Evolutionary conservation across 257 asterid genomes (phyloP), one percentile per base, ranked within the genome.

Genomic region (Salvia splendens): DNA sequence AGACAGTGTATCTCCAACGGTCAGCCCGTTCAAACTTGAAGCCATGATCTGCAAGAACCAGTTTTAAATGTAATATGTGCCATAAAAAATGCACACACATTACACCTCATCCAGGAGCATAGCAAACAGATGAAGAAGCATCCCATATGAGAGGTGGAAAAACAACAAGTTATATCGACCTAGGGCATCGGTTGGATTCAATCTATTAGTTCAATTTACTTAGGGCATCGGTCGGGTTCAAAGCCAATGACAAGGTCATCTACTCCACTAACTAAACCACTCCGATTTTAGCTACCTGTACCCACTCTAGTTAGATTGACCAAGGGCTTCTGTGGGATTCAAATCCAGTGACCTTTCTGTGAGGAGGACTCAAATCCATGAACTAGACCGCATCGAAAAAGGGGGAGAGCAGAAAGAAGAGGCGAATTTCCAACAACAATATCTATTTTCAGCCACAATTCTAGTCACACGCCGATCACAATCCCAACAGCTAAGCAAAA

Each of bases 11-110:
- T 94, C 98, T 62, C 89, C 97, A 53, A 94, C 96, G 6, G 96
- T 85, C 66, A 94, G 76, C 67, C 99, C 96, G 63, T 94, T 94
- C 87, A 94, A 82, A 76, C 99, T 94, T 58, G 97, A 91, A 12
- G 99, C 97, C 99, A 91, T 91, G 57, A 94, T 87, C 97, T 94
- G 93, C 84, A 85, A 6, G 35, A 43, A 45, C 41, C 42, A 42
- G 50, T 61, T 40, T 24, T 40, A 45, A 12, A 53, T 53, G 43
- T 53, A 24, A 64, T 35, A 40, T 56, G 32, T 42, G 60, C n/a
- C 41, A 53, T 28, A 63, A 42, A 42, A 51, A 10, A 62, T 67
- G 52, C 73, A 16, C 36, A 58, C 35, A 62, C 36, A 20, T 49
- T 50, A 48, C 60, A 9, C 5, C 17, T 9, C 8, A 41, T 3